Evolutionary conservation across 345 rosid genomes (phyloP).

Genomic region (Trapa bicornis): DNA sequence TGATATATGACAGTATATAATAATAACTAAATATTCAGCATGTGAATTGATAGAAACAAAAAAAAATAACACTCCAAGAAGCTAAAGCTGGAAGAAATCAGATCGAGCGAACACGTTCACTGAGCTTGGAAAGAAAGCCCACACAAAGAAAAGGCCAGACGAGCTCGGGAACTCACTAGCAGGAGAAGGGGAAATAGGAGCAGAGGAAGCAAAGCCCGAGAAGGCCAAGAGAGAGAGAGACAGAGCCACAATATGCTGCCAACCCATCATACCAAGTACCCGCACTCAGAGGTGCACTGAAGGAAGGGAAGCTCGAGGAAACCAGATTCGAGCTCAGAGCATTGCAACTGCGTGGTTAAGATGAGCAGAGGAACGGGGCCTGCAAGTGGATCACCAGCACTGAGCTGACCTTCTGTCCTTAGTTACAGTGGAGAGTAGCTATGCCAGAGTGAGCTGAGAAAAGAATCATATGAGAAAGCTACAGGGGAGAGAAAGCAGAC

Average conservation of each 20-base stretch:
- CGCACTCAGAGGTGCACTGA: slow-evolving; percentile 1
- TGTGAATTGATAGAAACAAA: no score
- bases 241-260: slow-evolving; percentile 27
- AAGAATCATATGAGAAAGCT: not conserved
- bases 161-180: slow-evolving; percentile 51
- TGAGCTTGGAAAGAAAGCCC: not conserved
- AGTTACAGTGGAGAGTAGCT: not conserved
- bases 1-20: no score
- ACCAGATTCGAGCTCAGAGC: slow-evolving; percentile 16
- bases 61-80: not conserved
- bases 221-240: slow-evolving; percentile 35
- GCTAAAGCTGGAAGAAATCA: not conserved
- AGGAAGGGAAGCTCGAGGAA: slow-evolving; percentile 4
- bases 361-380: not conserved
- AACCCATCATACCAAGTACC: slow-evolving; percentile 31
- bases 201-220: slow-evolving; percentile 42
- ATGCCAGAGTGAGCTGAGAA: slow-evolving; percentile 3
- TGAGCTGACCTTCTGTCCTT: not conserved
- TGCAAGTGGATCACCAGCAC: slow-evolving; percentile 7
- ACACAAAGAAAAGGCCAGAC: not conserved
- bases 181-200: slow-evolving; percentile 59
- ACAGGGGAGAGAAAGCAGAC: not conserved
- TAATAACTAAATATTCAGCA: not conserved
- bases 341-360: slow-evolving; percentile 12
- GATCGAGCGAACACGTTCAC: not conserved